Evolutionary conservation across 345 rosid species (phyloP).

Genomic region (Eucalyptus pauciflora): DNA sequence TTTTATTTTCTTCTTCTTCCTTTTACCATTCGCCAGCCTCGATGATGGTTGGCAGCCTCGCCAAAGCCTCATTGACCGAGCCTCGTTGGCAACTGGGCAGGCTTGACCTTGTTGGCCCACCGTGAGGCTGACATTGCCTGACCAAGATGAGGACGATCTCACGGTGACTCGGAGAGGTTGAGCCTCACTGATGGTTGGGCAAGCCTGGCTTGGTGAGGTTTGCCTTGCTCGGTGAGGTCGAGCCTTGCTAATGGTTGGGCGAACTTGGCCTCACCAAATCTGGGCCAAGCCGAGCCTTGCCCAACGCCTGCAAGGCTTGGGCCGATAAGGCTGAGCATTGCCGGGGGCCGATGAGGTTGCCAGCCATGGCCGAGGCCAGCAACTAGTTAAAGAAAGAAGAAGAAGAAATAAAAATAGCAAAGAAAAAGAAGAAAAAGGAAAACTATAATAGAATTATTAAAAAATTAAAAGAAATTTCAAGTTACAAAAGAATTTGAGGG

Average conservation of each 20-base stretch:
- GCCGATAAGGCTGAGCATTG: too few relatives aligned
- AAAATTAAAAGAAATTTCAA: too few relatives aligned
- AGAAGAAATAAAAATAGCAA: too few relatives aligned
- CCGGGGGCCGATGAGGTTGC: fast-evolving
- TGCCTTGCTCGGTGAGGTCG: not conserved
- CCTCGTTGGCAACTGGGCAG: fast-evolving
- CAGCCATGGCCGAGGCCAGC: not conserved
- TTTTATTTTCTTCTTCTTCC: not conserved
- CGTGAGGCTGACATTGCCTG: fast-evolving
- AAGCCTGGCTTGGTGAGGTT: too few relatives aligned
- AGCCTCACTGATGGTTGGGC: not conserved
- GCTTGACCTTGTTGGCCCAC: not conserved
- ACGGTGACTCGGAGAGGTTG: not conserved
- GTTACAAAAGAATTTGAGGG: not conserved
- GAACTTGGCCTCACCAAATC: too few relatives aligned
- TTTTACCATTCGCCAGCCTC: too few relatives aligned
- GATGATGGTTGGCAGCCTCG: too few relatives aligned
- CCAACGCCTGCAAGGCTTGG: too few relatives aligned
- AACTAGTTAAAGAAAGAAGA: not conserved
- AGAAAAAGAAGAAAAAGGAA: not conserved
- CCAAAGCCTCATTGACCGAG: too few relatives aligned
- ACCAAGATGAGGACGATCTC: not conserved
- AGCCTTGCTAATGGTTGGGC: not conserved
- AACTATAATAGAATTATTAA: too few relatives aligned
- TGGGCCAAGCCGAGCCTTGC: too few relatives aligned